Evolutionary conservation across 2,329 filamentous ascomycete species (phyloP).

Genomic region (Trichophyton mentagrophytes): DNA sequence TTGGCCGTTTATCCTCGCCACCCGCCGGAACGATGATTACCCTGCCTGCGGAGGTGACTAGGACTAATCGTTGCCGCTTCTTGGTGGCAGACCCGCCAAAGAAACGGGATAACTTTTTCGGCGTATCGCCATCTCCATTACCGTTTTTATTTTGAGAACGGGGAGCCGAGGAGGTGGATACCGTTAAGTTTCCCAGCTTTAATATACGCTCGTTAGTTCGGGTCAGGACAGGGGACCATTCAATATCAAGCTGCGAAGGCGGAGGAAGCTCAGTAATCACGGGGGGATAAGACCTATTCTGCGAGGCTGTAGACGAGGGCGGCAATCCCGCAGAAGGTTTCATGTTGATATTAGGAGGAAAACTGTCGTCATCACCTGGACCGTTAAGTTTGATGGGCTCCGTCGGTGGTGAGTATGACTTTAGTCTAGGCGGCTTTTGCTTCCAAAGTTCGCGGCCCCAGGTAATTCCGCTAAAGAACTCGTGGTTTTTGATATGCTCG

Average conservation of each 20-base stretch:
- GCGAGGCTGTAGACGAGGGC: slow-evolving; percentile 40
- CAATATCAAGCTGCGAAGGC: slow-evolving; percentile 92
- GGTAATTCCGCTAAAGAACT: slow-evolving; percentile 77
- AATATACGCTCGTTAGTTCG: slow-evolving; percentile 85
- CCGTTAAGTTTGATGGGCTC: slow-evolving; percentile 67
- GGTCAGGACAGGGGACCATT: slow-evolving; percentile 93
- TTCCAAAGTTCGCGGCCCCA: slow-evolving; percentile 84
- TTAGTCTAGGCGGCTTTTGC: slow-evolving; percentile 73
- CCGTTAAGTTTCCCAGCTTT: slow-evolving; percentile 81
- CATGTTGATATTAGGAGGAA: slow-evolving; percentile 30
- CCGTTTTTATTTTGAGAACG: slow-evolving; percentile 59
- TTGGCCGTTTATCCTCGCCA: slow-evolving; percentile 90
- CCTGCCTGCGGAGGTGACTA: slow-evolving; percentile 84
- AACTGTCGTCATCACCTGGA: slow-evolving; percentile 25
- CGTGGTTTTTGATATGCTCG: slow-evolving; percentile 92
- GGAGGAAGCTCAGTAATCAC: slow-evolving; percentile 92
- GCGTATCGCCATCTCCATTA: slow-evolving; percentile 49
- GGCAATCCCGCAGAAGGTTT: slow-evolving; percentile 21
- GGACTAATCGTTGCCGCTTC: slow-evolving; percentile 82
- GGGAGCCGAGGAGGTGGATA: slow-evolving; percentile 63
- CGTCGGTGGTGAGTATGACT: slow-evolving; percentile 64
- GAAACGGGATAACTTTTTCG: slow-evolving; percentile 81
- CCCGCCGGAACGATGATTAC: slow-evolving; percentile 83
- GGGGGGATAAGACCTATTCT: slow-evolving; percentile 55
- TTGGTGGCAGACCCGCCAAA: slow-evolving; percentile 86